Percentiles rank a stretch among this genome's conserved stretches.
Evolutionary conservation across 768 basidiomycete genomes (phyloP).

Genomic region (Dictyophora rubrovolvata): DNA sequence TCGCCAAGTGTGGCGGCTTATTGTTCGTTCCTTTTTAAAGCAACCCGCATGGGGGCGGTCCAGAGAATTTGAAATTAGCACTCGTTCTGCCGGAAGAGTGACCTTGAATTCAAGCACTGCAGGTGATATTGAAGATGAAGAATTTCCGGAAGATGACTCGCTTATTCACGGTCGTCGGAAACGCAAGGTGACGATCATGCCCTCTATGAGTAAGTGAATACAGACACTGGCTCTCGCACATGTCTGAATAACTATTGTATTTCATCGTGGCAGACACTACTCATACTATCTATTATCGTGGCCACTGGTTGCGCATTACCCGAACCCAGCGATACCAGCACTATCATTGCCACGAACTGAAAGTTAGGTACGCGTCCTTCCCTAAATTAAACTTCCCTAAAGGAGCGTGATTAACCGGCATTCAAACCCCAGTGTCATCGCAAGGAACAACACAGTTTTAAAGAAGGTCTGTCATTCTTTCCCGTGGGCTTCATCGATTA

Average conservation of each 20-base stretch:
- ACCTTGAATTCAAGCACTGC: conserved; percentile 57
- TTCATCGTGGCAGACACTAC: conserved; percentile 52
- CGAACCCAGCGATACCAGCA: conserved; percentile 69
- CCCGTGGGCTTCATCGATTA: not conserved
- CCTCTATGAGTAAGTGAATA: conserved; percentile 22
- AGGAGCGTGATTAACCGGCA: conserved; percentile 10
- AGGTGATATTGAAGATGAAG: conserved; percentile 75
- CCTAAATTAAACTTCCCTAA: conserved; percentile 13
- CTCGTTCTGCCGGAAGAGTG: conserved; percentile 56
- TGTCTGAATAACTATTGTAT: not conserved
- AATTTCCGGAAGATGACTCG: conserved; percentile 46
- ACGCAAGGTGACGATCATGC: conserved; percentile 77
- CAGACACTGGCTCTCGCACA: not conserved
- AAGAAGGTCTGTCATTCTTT: conserved; percentile 36
- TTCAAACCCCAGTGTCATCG: conserved; percentile 53
- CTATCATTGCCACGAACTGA: conserved; percentile 64
- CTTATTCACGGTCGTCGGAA: conserved; percentile 61
- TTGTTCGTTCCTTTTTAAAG: conserved; percentile 28
- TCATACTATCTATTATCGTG: conserved; percentile 83
- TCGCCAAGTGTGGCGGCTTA: not conserved
- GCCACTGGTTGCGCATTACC: conserved; percentile 81
- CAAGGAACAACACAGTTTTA: conserved; percentile 78
- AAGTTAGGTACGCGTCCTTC: conserved; percentile 52
- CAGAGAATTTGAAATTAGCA: conserved; percentile 84
- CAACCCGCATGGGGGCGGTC: conserved; percentile 88